Percentiles rank a stretch among this genome's conserved stretches.
Conservation (phyloP, 225 moss, liverwort and hornwort genomes). For the Marchantia polymorpha region DNA sequence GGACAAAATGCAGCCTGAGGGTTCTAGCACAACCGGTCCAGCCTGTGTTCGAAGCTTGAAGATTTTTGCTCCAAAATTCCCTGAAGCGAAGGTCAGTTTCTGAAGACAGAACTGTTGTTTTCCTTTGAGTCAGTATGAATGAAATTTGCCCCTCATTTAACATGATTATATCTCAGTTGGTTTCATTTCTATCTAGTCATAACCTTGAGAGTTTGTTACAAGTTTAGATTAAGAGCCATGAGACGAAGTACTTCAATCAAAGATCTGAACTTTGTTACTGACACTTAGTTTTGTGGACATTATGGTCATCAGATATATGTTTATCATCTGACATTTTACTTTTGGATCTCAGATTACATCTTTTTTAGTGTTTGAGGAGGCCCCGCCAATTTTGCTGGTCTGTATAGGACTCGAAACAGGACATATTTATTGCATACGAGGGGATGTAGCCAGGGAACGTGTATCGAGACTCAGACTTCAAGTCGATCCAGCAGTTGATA, state of each 20-base stretch:
- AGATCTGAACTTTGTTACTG: not conserved
- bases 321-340: slow-evolving; percentile 3
- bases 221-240: not conserved
- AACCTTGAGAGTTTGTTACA: not conserved
- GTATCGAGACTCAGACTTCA: slow-evolving; percentile 75
- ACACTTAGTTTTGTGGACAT: not conserved
- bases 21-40: slow-evolving; percentile 83
- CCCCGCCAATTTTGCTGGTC: slow-evolving; percentile 84
- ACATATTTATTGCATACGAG: slow-evolving; percentile 83
- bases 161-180: not conserved
- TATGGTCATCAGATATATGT: not conserved
- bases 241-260: not conserved
- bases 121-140: not conserved
- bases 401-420: slow-evolving; percentile 94
- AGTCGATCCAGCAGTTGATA: slow-evolving; percentile 74
- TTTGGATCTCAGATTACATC: slow-evolving; percentile 70
- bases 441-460: slow-evolving; percentile 93
- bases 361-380: slow-evolving; percentile 94
- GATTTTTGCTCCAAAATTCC: slow-evolving; percentile 82
- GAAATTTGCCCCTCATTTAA: not conserved
- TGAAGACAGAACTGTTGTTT: not conserved
- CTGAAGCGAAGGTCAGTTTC: slow-evolving; percentile 69
- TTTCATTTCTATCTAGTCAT: not conserved
- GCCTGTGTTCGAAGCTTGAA: slow-evolving; percentile 79
- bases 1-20: slow-evolving; percentile 88